Base-by-base conservation (phyloP, 225 moss, liverwort and hornwort genomes). In the Thuidium tamariscinum region DNA sequence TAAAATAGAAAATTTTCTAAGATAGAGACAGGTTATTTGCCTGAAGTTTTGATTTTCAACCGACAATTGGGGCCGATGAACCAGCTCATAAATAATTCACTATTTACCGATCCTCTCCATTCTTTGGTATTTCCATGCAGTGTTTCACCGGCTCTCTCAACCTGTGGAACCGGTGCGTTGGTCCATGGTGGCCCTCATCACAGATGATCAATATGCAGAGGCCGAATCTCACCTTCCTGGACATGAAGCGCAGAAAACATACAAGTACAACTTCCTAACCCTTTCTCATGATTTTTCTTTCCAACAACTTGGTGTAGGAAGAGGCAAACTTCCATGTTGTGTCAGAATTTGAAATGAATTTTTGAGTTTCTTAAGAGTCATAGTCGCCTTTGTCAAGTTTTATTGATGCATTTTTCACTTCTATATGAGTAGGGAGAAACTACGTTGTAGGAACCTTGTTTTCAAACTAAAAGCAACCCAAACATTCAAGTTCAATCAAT, bases 131-230 rank as follows among this genome's bases (percentile, higher is more conserved):
- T 70, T 64, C 34, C 42, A 17, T 84, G 87, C 88, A 95, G 95
- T 95, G 82, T 95, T 93, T 85, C 92, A 94, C 63, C 88, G 95
- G 79, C 88, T 95, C 30, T 93, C 95, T 27, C 95, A 95, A 84
- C 93, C 95, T 61, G 91, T 90, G 2, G 90, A 95, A 79, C 91
- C 93, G 9, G 91, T 95, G 49, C 84, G 91, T 16, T 95, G 95
- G 95, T 95, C 95, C 41, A 86, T 10, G 41, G 87, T 94, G 42
- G 95, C 93, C 14, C 91, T 95, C 42, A 90, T 95, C 37, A 92
- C 90, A 36, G 77, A 88, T 57, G 88, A 93, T 60, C 86, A 88
- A 67, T 89, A 76, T 19, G 83, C 88, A 1, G 52, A 91, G 46
- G 89, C 92, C 3, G 79, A 90, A 60, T 89, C 93, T 27, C 81